Base-by-base conservation (phyloP, 768 basidiomycete species). In the Tubosaeta brunneosetosa region DNA sequence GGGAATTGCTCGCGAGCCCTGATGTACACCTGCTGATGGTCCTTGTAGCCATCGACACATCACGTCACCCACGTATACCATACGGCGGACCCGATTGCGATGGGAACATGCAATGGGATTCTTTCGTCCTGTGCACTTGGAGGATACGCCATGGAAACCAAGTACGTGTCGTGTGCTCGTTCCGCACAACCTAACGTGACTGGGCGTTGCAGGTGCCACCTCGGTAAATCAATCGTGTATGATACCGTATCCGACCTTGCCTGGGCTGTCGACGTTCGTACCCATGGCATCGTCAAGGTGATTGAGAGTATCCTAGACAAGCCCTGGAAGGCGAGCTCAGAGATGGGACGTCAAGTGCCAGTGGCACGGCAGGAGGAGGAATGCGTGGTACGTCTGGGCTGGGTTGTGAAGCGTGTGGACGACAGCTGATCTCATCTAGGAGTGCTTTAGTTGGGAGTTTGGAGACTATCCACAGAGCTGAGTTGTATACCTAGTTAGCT, bases 11-110 rank as follows among this genome's bases (percentile, higher is more conserved):
- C 19, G 13, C 17, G 41, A 33, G 40, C 17, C 6, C 33, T 17
- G 34, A 16, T 44, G 19, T 17, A 32, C 1, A 4, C 31, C 55
- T 1, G 49, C 17, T 10, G 11, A 51, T 22, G 8, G n/a, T 9
- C 14, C 12, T 40, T 14, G 6, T 57, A 88, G 84, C 88, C 87
- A 32, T 85, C 84, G 7, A 78, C 78, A 10, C 82, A 86, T 14
- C 88, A 89, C 59, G 77, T 97, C 55, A 94, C 89, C 0, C 94
- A 97, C 67, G 76, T 98, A 27, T 97, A 89, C 69, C 91, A 97
- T 64, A 95, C 87, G 19, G 94, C 94, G 26, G 94, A 98, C 70
- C 94, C 94, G 6, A 89, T 97, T 47, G 82, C 94, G 17, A 91
- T 91, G 85, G 89, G 89, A 33, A 85, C 83, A 8, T 93, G 91